Conservation (phyloP, 1,284 basidiomycete species). For the Paramarasmius palmivorus region DNA sequence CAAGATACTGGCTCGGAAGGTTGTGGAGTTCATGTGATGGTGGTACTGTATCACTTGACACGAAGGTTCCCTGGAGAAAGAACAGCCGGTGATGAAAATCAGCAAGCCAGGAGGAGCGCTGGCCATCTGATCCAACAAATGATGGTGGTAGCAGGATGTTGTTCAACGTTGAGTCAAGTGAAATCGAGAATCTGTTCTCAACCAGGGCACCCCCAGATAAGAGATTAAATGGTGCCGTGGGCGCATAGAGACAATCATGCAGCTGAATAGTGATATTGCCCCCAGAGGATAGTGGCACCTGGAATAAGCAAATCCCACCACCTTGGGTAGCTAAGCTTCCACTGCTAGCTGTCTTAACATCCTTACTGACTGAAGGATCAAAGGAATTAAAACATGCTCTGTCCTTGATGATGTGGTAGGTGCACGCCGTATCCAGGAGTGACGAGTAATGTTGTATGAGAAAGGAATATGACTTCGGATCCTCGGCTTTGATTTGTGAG, state of each 20-base stretch:
- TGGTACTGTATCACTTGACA: neutral
- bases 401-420: constrained; percentile 8
- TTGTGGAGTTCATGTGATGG: neutral
- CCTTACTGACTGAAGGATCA: neutral
- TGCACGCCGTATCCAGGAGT: constrained; percentile 5
- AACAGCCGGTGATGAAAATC: neutral
- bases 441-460: neutral
- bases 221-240: constrained; percentile 5
- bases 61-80: neutral
- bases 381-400: neutral
- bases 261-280: neutral
- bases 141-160: neutral
- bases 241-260: constrained; percentile 9
- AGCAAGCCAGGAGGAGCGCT: constrained; percentile 4
- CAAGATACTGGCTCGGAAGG: neutral
- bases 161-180: neutral
- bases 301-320: neutral
- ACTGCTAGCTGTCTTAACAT: constrained; percentile 5
- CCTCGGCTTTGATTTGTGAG: too few relatives aligned
- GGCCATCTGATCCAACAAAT: neutral
- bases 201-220: constrained; percentile 5
- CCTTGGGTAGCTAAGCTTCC: neutral
- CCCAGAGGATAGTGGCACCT: neutral
- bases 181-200: neutral
- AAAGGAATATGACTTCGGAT: too few relatives aligned